These are phyloP conservation scores for Cercospora janseana DNA, from an alignment of 2,329 filamentous ascomycete species.

Conservation along the genomic window DNA sequence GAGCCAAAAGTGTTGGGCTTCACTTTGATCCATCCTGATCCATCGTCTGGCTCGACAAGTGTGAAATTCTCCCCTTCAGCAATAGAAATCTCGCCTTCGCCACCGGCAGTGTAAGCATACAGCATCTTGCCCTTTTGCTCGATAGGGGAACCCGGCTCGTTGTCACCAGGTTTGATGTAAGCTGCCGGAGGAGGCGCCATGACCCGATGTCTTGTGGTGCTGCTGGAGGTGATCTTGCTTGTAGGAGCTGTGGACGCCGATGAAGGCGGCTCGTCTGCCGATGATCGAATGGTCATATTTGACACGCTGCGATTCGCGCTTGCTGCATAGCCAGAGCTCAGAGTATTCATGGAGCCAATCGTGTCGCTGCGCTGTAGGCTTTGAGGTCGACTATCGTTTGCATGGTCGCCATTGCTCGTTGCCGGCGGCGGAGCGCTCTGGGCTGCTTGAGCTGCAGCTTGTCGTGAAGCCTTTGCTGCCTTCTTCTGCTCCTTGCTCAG, in stretches of 20 bases:
- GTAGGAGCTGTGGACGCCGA: constrained; percentile 15
- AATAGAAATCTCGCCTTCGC: constrained; percentile 77
- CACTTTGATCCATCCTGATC: constrained; percentile 87
- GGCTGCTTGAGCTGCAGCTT: constrained; percentile 67
- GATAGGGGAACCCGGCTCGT: constrained; percentile 40
- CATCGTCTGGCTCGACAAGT: constrained; percentile 85
- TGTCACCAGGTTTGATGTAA: constrained; percentile 66
- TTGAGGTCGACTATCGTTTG: constrained; percentile 51
- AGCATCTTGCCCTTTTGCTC: constrained; percentile 82
- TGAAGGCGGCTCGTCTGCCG: constrained; percentile 39
- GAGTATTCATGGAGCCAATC: constrained; percentile 70
- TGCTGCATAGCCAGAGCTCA: constrained; percentile 83
- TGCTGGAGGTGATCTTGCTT: constrained; percentile 21
- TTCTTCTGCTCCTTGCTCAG: constrained; percentile 93
- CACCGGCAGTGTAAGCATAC: constrained; percentile 77
- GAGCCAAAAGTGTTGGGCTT: constrained; percentile 54
- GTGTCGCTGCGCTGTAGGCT: constrained; percentile 77
- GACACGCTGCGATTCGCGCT: constrained; percentile 75
- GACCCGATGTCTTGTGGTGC: constrained; percentile 62
- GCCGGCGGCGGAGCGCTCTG: constrained; percentile 29
- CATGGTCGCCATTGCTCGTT: constrained; percentile 30
- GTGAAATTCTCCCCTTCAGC: constrained; percentile 74
- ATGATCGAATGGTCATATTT: constrained; percentile 54
- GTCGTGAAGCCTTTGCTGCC: constrained; percentile 81
- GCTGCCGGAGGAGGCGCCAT: constrained; percentile 82